Conservation (phyloP, 257 asterid species). For the Coffea canephora region DNA sequence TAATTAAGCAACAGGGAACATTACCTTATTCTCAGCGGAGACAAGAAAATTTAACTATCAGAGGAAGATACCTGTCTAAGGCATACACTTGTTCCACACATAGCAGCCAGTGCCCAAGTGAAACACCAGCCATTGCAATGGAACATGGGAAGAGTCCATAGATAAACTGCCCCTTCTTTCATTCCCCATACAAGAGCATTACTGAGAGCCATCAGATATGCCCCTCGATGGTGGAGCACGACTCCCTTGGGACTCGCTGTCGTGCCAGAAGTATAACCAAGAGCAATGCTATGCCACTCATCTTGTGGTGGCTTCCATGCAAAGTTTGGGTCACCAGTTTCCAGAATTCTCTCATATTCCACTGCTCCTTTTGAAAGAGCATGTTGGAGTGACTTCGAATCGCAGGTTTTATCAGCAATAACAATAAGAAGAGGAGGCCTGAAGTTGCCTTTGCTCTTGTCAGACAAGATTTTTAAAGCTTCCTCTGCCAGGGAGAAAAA, state of each 20-base stretch:
- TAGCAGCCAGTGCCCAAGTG: constrained; percentile 83
- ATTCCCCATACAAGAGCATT: constrained; percentile 71
- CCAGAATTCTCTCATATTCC: constrained; percentile 77
- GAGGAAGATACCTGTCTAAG: constrained; percentile 69
- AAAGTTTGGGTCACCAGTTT: constrained; percentile 65
- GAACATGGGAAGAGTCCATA: constrained; percentile 96
- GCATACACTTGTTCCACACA: constrained; percentile 86
- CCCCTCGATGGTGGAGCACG: constrained; percentile 93
- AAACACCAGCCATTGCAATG: constrained; percentile 98
- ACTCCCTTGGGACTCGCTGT: constrained; percentile 98
- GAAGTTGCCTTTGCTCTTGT: constrained; percentile 41
- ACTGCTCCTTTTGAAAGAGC: constrained; percentile 74
- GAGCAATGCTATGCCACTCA: constrained; percentile 93
- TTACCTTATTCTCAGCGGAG: not conserved
- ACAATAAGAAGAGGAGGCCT: constrained; percentile 60
- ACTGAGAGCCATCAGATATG: constrained; percentile 84
- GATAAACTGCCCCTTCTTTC: constrained; percentile 73
- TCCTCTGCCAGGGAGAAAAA: constrained; percentile 72
- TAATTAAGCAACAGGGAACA: not conserved
- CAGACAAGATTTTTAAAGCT: constrained; percentile 53
- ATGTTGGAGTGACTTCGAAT: constrained; percentile 48
- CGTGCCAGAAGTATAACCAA: constrained; percentile 94
- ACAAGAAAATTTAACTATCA: not conserved
- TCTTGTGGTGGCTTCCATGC: constrained; percentile 83
- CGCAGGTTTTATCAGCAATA: constrained; percentile 70